Base-by-base conservation (phyloP, 495 filamentous ascomycete species). In the Tuber microsphaerosporum region DNA sequence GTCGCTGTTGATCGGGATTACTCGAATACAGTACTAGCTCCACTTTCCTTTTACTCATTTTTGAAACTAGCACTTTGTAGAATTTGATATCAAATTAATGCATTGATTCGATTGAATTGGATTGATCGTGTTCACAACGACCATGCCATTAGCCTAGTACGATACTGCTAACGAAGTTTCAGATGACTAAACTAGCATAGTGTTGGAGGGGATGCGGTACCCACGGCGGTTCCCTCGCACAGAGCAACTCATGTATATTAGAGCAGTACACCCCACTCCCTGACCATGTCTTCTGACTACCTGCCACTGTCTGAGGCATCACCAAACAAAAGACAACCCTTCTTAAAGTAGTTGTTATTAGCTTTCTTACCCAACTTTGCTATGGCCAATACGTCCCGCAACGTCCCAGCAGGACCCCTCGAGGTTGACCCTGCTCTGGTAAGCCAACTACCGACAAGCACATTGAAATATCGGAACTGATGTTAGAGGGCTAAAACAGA, bases 401-500 rank as follows among this genome's bases (percentile, higher is more conserved):
- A 16, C 5, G 56, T 65, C 14, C 56, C 56, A 26, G 51, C 51
- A 34, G 12, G 0, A 2, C 20, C 68, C 4, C 76, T 78, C 61
- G 22, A 17, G 22, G 19, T 79, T 41, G 77, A 79, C 51, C 77
- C 75, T 3, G 34, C 71, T 14, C 61, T 74, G 41, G 76, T 78
- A 41, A 78, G 76, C 68, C 17, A 17, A 34, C 61, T 68, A 9
- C 20, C 46, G 56, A 34, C 26, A 34, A 34, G 19, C 26, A 2
- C 56, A 61, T 61, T 65, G 31, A 65, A 5, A 7, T 17, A 65
- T 65, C 14, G 56, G 14, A 31, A 1, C 56, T 65, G 26, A 65
- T 34, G 26, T 34, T 34, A 4, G 56, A 65, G 51, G 14, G 5
- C 26, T 19, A 65, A 56, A 65, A 65, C 56, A 65, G 56, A 6